Evolutionary conservation across 441 rosid genomes (phyloP), one percentile per base, ranked within the genome.

Genomic region (Euphorbia corollata): DNA sequence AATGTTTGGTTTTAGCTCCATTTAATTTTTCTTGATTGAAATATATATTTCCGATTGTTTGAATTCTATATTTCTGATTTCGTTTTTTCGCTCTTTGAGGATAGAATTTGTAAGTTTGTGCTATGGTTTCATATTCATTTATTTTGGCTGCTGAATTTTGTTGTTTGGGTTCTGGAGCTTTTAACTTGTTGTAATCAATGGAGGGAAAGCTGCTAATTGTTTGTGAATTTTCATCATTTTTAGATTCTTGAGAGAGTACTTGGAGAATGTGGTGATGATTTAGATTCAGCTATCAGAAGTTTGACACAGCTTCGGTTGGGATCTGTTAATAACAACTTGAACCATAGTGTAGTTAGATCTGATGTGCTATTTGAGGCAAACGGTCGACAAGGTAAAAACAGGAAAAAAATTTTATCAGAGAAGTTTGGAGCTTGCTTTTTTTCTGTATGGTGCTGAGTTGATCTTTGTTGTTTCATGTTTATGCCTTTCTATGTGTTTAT

Each of bases 231-330:
- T 18, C 63, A 1, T 43, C n/a, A 45, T 74, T 64, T 10, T 24
- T 77, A 92, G 98, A 72, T 87, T 76, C 79, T 92, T 59, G 95
- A 86, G 77, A 78, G 77, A 71, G 88, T 84, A 27, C 86, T 90
- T 74, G 87, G 79, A 75, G 94, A 82, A 82, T 87, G 95, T 64
- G 97, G 95, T 30, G 84, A 87, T 73, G 96, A 92, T 80, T 59
- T 93, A 75, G 91, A 93, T 85, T 87, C 83, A 10, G 89, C 98
- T 7, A 93, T 93, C 61, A 83, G 86, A 75, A 83, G 90, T 76
- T 83, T 93, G 81, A 82, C 82, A 58, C 87, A 88, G 71, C 97
- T 93, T 72, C 89, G 91, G 8, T 63, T 90, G 68, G 97, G 86
- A 73, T 88, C 88, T 55, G 77, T 76, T 20, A 78, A 64, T 41